These are phyloP conservation scores for Aspergillus aculeatinus DNA, from an alignment of 2,329 filamentous ascomycete genomes.

Conservation along the genomic window DNA sequence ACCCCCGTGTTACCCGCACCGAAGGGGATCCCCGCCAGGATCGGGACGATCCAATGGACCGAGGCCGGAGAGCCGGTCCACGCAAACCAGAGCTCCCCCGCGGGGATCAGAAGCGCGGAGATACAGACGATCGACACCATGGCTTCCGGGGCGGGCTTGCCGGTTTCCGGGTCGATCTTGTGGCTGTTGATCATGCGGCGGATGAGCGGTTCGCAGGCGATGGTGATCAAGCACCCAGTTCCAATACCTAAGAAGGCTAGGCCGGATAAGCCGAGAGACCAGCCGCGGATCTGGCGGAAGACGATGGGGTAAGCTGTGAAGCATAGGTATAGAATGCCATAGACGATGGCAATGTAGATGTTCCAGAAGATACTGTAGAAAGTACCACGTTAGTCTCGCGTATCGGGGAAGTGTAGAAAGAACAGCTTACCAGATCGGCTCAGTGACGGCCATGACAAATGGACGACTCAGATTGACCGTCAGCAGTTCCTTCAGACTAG, in stretches of 20 bases:
- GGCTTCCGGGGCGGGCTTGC: conserved; percentile 72
- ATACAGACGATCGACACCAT: conserved; percentile 79
- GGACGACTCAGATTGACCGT: conserved; percentile 75
- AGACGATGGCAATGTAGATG: conserved; percentile 71
- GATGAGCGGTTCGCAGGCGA: conserved; percentile 64
- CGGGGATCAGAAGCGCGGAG: conserved; percentile 68
- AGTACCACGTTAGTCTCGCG: neutral
- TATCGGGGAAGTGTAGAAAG: neutral
- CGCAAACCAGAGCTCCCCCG: conserved; percentile 81
- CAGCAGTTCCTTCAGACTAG: conserved; percentile 64
- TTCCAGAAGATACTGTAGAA: conserved; percentile 68
- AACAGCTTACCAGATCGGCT: conserved; percentile 72
- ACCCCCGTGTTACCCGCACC: conserved; percentile 72
- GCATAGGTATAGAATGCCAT: conserved; percentile 83
- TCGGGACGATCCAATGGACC: conserved; percentile 79
- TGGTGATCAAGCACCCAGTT: conserved; percentile 55
- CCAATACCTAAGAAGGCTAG: conserved; percentile 75
- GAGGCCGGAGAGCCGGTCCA: conserved; percentile 78
- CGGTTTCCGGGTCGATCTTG: conserved; percentile 71
- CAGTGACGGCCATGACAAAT: conserved; percentile 72
- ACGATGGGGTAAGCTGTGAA: conserved; percentile 90
- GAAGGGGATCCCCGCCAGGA: conserved; percentile 76
- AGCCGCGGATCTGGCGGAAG: conserved; percentile 72
- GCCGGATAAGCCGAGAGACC: conserved; percentile 70
- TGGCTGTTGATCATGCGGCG: conserved; percentile 76